Base-by-base conservation (phyloP, 2,329 filamentous ascomycete genomes). In the Alternaria novae-zelandiae region DNA sequence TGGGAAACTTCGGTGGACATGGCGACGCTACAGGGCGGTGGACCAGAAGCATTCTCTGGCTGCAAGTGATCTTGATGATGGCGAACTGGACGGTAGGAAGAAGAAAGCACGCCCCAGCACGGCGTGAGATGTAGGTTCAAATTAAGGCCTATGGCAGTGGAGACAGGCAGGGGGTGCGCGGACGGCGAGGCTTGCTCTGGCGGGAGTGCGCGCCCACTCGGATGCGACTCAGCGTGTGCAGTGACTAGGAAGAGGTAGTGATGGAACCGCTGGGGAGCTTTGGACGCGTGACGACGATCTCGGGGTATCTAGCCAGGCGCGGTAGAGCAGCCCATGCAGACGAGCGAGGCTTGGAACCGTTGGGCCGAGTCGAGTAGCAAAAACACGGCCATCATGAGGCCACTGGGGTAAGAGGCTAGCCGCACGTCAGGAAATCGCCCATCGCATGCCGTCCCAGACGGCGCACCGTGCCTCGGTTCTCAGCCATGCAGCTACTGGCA, bases 131-230 rank as follows among this genome's bases (percentile, higher is more conserved):
- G 71, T 66, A 73, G 66, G 71, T 74, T 73, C 76, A 79, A 79
- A 80, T 80, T 79, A 80, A 80, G 77, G 77, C 75, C 74, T 74
- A 65, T 74, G 70, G 71, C 75, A 66, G 72, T 73, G 70, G 72
- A 57, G 67, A 66, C 64, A 45, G 49, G 64, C 70, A 73, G 70
- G 72, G 70, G 63, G 64, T 23, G 65, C 66, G 74, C 68, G 70
- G 70, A 72, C 72, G 67, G 70, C 67, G 68, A 71, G 74, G 74
- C 70, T 72, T 70, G 71, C 67, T 70, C 70, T 69, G 68, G 60
- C 75, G 75, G 75, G 75, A 74, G 70, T 63, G 63, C 71, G 68
- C 70, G 73, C 66, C 62, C 64, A 64, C 71, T 67, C 70, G 64
- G 73, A 71, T 71, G 59, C 70, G 74, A 75, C 63, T 76, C 69